These are phyloP conservation scores for Russula ochroleuca DNA, from an alignment of 768 basidiomycete genomes.

Conservation along the genomic window DNA sequence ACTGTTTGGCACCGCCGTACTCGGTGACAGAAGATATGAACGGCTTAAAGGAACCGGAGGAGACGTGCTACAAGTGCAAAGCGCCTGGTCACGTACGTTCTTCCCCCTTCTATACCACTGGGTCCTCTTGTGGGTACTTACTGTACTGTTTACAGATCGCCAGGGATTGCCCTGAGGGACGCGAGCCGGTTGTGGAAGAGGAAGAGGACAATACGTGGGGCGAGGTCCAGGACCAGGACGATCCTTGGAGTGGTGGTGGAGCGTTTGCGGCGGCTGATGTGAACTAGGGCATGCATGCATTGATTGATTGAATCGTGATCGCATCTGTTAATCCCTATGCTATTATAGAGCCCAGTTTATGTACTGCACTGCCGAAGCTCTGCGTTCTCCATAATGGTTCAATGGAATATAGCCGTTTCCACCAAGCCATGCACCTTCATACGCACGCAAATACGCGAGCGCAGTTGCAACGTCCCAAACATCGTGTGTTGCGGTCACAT, in stretches of 20 bases:
- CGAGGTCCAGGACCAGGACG: conserved; percentile 18
- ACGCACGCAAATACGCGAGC: no score
- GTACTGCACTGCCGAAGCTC: no score
- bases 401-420: no score
- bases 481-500: not conserved
- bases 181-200: conserved; percentile 24
- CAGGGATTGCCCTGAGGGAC: conserved; percentile 36
- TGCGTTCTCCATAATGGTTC: no score
- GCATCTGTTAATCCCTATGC: conserved; percentile 1
- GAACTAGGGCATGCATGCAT: not conserved
- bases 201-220: conserved; percentile 17
- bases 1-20: conserved; percentile 75
- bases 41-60: conserved; percentile 49
- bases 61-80: conserved; percentile 87
- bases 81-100: conserved; percentile 78
- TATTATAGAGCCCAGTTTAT: conserved; percentile 8
- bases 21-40: conserved; percentile 44
- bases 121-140: not conserved
- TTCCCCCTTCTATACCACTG: not conserved
- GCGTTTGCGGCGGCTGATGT: conserved; percentile 7
- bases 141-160: conserved; percentile 31
- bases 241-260: conserved; percentile 10
- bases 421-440: no score
- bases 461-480: no score
- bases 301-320: not conserved